Conservation (phyloP, 257 asterid genomes). For the Osmanthus fragrans region DNA sequence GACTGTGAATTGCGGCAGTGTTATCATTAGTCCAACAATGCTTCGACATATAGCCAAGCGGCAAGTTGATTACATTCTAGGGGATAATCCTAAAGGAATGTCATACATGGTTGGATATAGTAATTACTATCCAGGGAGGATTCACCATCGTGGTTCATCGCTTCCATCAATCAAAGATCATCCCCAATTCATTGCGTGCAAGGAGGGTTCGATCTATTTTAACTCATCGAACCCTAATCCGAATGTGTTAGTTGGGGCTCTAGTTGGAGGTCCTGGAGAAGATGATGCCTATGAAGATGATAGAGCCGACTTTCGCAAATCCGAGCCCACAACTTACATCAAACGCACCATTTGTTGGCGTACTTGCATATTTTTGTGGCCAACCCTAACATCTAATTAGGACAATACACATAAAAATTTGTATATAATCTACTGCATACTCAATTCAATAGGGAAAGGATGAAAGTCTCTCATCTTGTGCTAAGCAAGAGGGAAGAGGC, state of each 20-base stretch:
- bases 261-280: slow-evolving; percentile 93
- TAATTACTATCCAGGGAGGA: slow-evolving; percentile 55
- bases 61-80: slow-evolving; percentile 82
- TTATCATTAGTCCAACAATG: slow-evolving; percentile 46
- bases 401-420: neutral
- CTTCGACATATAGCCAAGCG: slow-evolving; percentile 68
- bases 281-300: slow-evolving; percentile 70
- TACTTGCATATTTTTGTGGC: slow-evolving; percentile 76
- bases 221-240: slow-evolving; percentile 85
- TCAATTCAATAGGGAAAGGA: neutral
- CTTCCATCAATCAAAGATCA: slow-evolving; percentile 71
- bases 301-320: slow-evolving; percentile 59
- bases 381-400: slow-evolving; percentile 38
- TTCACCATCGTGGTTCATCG: slow-evolving; percentile 93
- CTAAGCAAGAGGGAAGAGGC: neutral
- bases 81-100: slow-evolving; percentile 91
- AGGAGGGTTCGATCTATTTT: slow-evolving; percentile 69
- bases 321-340: slow-evolving; percentile 93
- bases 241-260: slow-evolving; percentile 75
- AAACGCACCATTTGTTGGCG: slow-evolving; percentile 97
- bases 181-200: slow-evolving; percentile 60
- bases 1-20: slow-evolving; percentile 62
- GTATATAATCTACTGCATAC: neutral
- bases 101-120: slow-evolving; percentile 98
- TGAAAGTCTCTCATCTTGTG: neutral